Base-by-base conservation (phyloP, 2,329 filamentous ascomycete genomes). In the Didymella arachidicola region DNA sequence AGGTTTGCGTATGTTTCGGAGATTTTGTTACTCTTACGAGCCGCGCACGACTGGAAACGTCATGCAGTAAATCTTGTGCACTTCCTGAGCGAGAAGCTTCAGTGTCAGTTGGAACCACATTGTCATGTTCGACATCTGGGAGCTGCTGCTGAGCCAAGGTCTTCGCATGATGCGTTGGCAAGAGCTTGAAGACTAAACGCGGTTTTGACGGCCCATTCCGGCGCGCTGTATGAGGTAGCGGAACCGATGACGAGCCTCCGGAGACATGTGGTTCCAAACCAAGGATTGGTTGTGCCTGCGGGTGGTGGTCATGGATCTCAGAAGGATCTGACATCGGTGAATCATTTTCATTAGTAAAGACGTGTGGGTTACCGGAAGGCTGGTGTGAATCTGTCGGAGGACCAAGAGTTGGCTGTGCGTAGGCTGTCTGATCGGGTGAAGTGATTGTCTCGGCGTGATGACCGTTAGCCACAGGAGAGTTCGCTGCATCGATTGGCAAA, bases 21-120 rank as follows among this genome's bases (percentile, higher is more conserved):
- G 52, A 10, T 32, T 69, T 68, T 5, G 25, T 32, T 7, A 71
- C 54, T 43, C 54, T 54, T 22, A 41, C 41, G 25, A 55, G 12
- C 7, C 43, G 41, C 18, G 18, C 34, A 4, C 19, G 54, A 25
- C 19, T 22, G 1, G 51, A 50, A 4, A 30, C 30, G 2, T 48
- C 7, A 34, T 57, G 54, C 10, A 61, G 29, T 12, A 38, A 7
- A 25, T 36, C 25, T 16, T 43, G 48, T 3, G 7, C 10, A 41
- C 16, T 27, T 10, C 25, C 27, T 1, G 12, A 3, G 22, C 4
- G 27, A 10, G 19, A 8, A 25, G 16, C 12, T n/a, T 10, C 16
- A 14, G 2, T 7, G 27, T 6, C 8, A 22, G 3, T 7, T 12
- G 16, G n/a, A 16, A 8, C 26, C 5, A 25, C 0, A 7, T 41